Evolutionary conservation across 257 asterid species (phyloP).

Genomic region (Solanum commersonii): DNA sequence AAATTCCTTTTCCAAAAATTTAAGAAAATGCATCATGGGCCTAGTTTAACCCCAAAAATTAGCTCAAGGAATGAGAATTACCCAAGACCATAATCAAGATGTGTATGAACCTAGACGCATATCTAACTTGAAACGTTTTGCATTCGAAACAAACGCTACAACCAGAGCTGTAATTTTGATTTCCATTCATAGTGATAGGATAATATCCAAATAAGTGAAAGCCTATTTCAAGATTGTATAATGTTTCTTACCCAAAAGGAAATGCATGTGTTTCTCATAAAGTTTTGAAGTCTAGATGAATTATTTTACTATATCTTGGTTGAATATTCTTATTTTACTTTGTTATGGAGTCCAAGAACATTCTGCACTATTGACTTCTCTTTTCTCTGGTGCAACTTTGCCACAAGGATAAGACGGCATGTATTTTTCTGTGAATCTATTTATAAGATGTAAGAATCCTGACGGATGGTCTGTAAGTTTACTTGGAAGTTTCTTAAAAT

Average conservation of each 20-base stretch:
- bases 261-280: neutral
- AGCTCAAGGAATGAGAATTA: neutral
- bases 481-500: neutral
- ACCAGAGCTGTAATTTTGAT: neutral
- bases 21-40: neutral
- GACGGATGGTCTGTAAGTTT: neutral
- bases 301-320: neutral
- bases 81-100: neutral
- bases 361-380: neutral
- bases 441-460: constrained; percentile 1
- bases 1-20: neutral
- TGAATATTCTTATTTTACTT: neutral
- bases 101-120: neutral
- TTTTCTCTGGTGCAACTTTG: neutral
- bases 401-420: neutral
- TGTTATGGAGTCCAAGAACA: neutral
- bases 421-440: neutral
- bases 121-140: neutral
- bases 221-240: neutral
- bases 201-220: neutral
- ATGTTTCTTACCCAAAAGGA: neutral
- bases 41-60: neutral
- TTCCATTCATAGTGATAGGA: neutral
- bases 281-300: neutral
- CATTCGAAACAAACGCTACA: neutral